These are phyloP conservation scores for Lachnellula occidentalis DNA, from an alignment of 2,329 filamentous ascomycete species.

Conservation along the genomic window DNA sequence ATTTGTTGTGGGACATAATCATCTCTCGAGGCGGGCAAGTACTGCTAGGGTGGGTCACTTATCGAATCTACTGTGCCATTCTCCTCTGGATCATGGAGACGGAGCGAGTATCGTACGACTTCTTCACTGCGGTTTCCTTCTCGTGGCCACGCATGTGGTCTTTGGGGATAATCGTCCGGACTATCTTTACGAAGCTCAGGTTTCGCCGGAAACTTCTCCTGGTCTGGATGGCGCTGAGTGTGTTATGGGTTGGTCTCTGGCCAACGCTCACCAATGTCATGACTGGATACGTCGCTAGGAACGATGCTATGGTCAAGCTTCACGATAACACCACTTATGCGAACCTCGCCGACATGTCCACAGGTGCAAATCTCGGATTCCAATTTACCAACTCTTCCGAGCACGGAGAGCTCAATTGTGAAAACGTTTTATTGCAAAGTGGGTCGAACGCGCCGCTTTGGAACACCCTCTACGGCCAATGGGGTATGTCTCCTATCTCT, in stretches of 20 bases:
- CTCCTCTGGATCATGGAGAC: conserved; percentile 5
- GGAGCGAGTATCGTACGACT: conserved; percentile 1
- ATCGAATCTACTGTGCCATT: background rate
- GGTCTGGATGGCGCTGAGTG: background rate
- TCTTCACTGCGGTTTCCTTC: conserved; percentile 1
- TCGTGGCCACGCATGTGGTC: background rate
- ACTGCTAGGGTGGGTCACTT: conserved; percentile 6
- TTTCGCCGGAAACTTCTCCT: background rate
- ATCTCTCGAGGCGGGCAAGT: conserved; percentile 7
- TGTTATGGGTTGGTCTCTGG: background rate
- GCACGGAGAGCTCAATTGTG: background rate
- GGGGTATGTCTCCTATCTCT: too few relatives aligned
- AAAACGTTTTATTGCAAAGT: background rate
- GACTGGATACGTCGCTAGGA: background rate
- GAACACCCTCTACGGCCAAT: background rate
- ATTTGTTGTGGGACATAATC: conserved; percentile 5
- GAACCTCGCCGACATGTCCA: background rate
- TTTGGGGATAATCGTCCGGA: background rate
- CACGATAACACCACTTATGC: background rate
- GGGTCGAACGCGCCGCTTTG: background rate
- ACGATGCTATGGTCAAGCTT: background rate
- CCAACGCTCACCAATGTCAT: conserved; percentile 1
- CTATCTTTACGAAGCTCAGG: background rate
- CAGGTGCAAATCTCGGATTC: background rate
- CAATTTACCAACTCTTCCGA: background rate